Conservation (phyloP, 1,139 yeast species). For the Yamadazyma jaroonii region DNA sequence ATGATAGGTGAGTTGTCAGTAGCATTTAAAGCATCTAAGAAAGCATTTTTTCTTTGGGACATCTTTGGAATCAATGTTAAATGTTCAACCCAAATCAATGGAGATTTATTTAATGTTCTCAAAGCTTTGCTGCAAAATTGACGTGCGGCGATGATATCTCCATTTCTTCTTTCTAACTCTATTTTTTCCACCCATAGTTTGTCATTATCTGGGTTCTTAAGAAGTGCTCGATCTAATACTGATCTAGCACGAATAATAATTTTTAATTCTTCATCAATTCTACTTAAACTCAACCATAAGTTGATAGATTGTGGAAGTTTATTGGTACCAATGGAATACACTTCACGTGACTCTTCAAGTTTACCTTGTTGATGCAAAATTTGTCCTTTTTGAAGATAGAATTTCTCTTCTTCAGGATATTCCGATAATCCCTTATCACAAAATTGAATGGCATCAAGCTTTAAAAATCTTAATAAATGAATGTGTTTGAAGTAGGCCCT, state of each 20-base stretch:
- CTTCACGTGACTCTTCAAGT: constrained; percentile 43
- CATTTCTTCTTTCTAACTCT: constrained; percentile 51
- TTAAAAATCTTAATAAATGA: constrained; percentile 45
- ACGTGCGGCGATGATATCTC: constrained; percentile 53
- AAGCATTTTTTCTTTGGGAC: constrained; percentile 59
- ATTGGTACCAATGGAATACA: constrained; percentile 49
- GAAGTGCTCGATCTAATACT: constrained; percentile 63
- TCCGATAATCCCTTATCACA: constrained; percentile 41
- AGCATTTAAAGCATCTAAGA: constrained; percentile 68
- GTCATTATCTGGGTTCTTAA: constrained; percentile 49
- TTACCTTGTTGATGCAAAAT: constrained; percentile 30
- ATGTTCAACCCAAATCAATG: constrained; percentile 62
- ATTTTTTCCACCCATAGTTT: constrained; percentile 58
- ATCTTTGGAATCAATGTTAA: constrained; percentile 50
- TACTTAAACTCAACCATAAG: constrained; percentile 60
- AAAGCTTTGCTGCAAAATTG: constrained; percentile 60
- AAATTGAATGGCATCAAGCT: constrained; percentile 9
- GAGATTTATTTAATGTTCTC: constrained; percentile 55
- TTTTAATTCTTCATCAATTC: constrained; percentile 44
- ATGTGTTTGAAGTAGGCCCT: constrained; percentile 66
- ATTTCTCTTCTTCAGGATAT: constrained; percentile 47
- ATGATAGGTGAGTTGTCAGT: constrained; percentile 63
- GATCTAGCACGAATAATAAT: constrained; percentile 66
- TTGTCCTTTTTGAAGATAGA: constrained; percentile 62
- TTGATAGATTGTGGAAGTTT: constrained; percentile 38